Conservation (phyloP, 129 eudicot genomes). For the Flaveria robusta region DNA sequence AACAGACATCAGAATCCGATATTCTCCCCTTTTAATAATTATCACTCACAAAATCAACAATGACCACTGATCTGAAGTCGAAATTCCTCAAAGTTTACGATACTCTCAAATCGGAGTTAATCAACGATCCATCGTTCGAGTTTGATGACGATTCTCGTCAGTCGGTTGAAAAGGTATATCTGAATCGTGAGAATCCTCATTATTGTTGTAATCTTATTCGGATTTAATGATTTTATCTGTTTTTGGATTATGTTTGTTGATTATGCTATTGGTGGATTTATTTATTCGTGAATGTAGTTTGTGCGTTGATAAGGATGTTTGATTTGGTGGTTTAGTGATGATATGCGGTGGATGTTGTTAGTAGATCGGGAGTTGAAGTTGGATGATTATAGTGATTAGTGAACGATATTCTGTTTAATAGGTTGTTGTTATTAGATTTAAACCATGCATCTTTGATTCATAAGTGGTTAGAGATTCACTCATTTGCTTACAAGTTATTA, state of each 20-base stretch:
- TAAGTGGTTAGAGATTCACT: not conserved
- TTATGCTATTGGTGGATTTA: conserved; percentile 16
- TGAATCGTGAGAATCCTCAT: not conserved
- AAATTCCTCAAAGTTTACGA: conserved; percentile 62
- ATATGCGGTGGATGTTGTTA: not conserved
- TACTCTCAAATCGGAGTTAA: conserved; percentile 64
- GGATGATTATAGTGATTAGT: conserved; percentile 7
- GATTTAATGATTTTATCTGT: not conserved
- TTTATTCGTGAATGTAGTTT: conserved; percentile 1
- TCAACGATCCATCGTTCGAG: conserved; percentile 77
- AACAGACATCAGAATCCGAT: conserved; percentile 5
- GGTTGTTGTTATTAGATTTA: not conserved
- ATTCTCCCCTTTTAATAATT: not conserved
- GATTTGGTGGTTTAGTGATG: not conserved
- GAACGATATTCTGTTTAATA: not conserved
- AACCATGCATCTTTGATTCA: not conserved
- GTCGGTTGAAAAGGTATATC: conserved; percentile 73
- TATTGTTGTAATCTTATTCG: not conserved
- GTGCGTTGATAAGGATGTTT: not conserved
- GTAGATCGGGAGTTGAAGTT: not conserved
- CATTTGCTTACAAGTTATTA: not conserved
- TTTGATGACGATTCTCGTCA: conserved; percentile 75
- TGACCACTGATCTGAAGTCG: conserved; percentile 58
- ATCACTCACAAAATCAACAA: conserved; percentile 22
- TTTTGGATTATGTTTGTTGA: not conserved